Evolutionary conservation across 2,329 filamentous ascomycete genomes (phyloP).

Genomic region (Sporothrix variecibatus): DNA sequence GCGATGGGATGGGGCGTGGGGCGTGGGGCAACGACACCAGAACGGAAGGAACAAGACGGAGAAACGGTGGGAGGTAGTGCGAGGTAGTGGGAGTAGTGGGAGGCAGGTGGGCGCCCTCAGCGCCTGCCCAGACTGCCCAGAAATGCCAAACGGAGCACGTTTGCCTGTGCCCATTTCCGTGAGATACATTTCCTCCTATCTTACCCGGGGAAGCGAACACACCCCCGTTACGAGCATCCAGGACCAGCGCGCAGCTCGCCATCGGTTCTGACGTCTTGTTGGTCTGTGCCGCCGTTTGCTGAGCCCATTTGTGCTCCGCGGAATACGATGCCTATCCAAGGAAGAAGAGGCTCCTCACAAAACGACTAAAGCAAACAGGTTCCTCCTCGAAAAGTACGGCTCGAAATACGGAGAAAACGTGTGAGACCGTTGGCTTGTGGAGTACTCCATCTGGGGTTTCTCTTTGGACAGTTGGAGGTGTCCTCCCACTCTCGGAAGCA

Average conservation of each 20-base stretch:
- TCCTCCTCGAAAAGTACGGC: neutral
- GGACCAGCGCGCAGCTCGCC: neutral
- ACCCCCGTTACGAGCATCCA: neutral
- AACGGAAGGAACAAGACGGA: constrained; percentile 5
- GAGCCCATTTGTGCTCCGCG: neutral
- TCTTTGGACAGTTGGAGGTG: neutral
- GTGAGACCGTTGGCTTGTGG: neutral
- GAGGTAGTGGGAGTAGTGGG: no score
- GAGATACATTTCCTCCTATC: constrained; percentile 6
- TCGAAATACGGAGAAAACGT: neutral
- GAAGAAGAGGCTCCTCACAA: neutral
- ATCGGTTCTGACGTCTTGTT: neutral
- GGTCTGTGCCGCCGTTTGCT: neutral
- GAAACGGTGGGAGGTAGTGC: neutral
- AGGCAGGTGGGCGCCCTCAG: neutral
- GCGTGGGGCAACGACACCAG: constrained; percentile 5
- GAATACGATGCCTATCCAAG: neutral
- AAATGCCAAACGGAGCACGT: neutral
- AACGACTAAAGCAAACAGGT: neutral
- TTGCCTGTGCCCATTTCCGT: neutral
- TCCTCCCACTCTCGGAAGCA: neutral
- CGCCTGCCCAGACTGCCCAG: neutral
- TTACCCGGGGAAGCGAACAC: constrained; percentile 15
- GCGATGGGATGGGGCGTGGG: constrained; percentile 9
- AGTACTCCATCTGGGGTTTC: constrained; percentile 17